These are phyloP conservation scores for Phytopythium boreale DNA, from an alignment of 352 stramenopile genomes.

Conservation along the genomic window DNA sequence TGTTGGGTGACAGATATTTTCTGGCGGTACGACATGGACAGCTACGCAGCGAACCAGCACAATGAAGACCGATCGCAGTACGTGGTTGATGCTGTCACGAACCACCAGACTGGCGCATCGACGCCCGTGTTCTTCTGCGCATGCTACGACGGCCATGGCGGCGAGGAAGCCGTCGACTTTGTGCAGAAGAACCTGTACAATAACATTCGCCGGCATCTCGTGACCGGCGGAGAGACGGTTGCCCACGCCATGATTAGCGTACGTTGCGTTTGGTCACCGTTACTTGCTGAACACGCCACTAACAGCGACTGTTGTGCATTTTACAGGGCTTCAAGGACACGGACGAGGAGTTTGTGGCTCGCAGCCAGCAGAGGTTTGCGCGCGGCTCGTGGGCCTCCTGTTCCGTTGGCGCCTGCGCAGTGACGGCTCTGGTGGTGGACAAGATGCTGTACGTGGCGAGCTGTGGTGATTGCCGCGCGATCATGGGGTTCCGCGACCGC, in stretches of 20 bases:
- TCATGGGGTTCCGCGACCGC: constrained; percentile 57
- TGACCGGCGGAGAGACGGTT: constrained; percentile 22
- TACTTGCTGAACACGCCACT: background rate
- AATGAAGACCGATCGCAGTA: constrained; percentile 67
- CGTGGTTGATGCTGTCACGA: constrained; percentile 35
- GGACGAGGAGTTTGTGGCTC: constrained; percentile 57
- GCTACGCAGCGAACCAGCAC: constrained; percentile 58
- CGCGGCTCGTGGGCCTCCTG: constrained; percentile 54
- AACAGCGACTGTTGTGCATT: background rate
- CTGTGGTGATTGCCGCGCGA: constrained; percentile 62
- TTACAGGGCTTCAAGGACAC: constrained; percentile 47
- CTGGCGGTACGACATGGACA: constrained; percentile 71
- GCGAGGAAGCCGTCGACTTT: constrained; percentile 61
- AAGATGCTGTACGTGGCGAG: constrained; percentile 59
- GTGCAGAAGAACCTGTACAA: constrained; percentile 60
- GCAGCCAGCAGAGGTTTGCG: constrained; percentile 48
- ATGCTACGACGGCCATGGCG: constrained; percentile 70
- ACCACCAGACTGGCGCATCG: constrained; percentile 12
- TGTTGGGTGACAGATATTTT: constrained; percentile 26
- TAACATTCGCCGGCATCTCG: constrained; percentile 47
- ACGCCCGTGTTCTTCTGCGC: constrained; percentile 59
- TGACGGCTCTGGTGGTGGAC: constrained; percentile 53
- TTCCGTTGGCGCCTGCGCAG: constrained; percentile 59
- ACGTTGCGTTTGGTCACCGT: background rate
- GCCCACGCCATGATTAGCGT: constrained; percentile 44